Evolutionary conservation across 2,329 filamentous ascomycete genomes (phyloP), one percentile per base, ranked within the genome.

Genomic region (Nemania diffusa): DNA sequence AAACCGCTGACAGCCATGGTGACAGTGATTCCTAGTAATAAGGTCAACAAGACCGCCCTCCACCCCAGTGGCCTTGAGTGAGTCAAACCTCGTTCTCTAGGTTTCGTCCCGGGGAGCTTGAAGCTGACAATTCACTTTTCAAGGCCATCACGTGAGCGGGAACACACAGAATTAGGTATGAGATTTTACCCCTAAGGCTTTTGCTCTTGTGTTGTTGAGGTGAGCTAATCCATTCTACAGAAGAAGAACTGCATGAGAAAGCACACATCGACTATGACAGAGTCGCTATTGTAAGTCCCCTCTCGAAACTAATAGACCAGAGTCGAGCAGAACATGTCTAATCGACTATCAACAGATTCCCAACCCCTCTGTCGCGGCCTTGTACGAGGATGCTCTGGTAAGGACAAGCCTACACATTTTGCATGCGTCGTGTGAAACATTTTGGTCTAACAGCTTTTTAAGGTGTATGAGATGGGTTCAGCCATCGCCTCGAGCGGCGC

Each of bases 201-300:
- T 44, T 17, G 27, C 56, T 29, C 32, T n/a, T 4, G 17, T 52
- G 44, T 65, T 44, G 48, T 57, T 46, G 24, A 34, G 11, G 20
- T 50, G 34, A 29, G 71, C 73, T 73, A 70, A 71, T 65, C 69
- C 67, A 72, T 65, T 57, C 44, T 63, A 60, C 72, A 84, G 87
- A 99, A 84, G 94, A 98, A 84, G 93, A 97, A 81, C 92, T 99
- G 69, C 94, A 98, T 83, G 93, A 97, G 83, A 94, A 91, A 79
- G 96, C 96, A 74, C 95, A 99, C 87, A 99, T 99, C 79, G 96
- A 99, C 87, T 99, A 98, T 81, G 92, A 98, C 83, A 92, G 94
- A 79, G 96, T 99, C 78, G 93, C 96, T 71, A 99, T 99, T 86
- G 94, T 97, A 88, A 81, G 92, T 80, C 17, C 50, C 46, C 48